These are phyloP conservation scores for Pichia sp. DNA, from an alignment of 1,139 yeast genomes.

Conservation along the genomic window DNA sequence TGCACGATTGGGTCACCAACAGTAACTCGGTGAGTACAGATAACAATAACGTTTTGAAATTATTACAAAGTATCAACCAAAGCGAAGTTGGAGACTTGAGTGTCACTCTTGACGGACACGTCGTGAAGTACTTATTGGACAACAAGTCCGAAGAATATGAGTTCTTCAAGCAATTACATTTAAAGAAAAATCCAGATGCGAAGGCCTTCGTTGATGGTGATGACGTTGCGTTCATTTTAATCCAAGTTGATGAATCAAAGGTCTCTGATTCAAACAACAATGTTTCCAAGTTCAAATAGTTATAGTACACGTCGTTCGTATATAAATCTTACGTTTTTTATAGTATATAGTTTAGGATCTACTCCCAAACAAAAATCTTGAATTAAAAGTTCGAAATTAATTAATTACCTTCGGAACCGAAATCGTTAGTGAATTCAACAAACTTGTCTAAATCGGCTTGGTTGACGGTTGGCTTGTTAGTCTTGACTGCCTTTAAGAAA, in stretches of 20 bases:
- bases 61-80: constrained; percentile 72
- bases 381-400: no score
- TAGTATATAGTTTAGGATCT: neutral
- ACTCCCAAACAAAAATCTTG: no score
- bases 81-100: constrained; percentile 73
- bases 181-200: constrained; percentile 67
- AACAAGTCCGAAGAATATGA: constrained; percentile 42
- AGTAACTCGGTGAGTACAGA: constrained; percentile 16
- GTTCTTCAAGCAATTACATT: constrained; percentile 56
- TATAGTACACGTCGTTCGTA: neutral
- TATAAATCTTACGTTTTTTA: neutral
- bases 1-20: constrained; percentile 74
- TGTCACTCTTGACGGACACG: constrained; percentile 69
- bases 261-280: constrained; percentile 82
- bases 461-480: constrained; percentile 94
- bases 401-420: constrained; percentile 94
- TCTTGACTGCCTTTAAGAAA: constrained; percentile 88
- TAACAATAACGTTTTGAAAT: constrained; percentile 44
- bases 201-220: constrained; percentile 63
- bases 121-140: constrained; percentile 53
- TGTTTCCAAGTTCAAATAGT: constrained; percentile 32
- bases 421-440: constrained; percentile 86
- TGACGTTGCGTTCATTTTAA: constrained; percentile 62
- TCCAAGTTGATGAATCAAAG: constrained; percentile 63
- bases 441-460: constrained; percentile 78